Evolutionary conservation across 345 rosid genomes (phyloP).

Genomic region (Hirschfeldia incana): DNA sequence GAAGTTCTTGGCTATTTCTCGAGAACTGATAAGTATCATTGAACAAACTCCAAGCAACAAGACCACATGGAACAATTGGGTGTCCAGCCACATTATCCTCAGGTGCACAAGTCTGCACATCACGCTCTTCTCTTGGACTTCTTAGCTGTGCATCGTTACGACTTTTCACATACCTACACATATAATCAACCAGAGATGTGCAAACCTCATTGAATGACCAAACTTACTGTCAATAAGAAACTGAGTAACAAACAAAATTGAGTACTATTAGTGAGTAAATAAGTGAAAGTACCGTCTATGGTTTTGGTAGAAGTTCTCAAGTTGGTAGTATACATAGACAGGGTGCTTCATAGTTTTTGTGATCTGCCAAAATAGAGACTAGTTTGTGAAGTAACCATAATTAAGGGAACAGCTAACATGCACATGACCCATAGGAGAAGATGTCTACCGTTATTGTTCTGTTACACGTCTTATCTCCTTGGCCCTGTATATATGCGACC

Average conservation of each 20-base stretch:
- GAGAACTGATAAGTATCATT: conserved; percentile 76
- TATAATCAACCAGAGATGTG: conserved; percentile 20
- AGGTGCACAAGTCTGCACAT: conserved; percentile 61
- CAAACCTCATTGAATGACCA: too few relatives aligned
- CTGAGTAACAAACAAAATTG: not conserved
- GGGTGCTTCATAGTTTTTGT: conserved; percentile 73
- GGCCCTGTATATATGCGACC: conserved; percentile 63
- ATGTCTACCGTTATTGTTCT: conserved; percentile 57
- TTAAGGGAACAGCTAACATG: not conserved
- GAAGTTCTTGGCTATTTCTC: conserved; percentile 45
- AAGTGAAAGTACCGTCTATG: conserved; percentile 49
- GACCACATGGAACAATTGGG: conserved; percentile 85
- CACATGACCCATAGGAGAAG: not conserved
- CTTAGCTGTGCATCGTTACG: conserved; percentile 73
- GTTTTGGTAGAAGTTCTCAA: conserved; percentile 95
- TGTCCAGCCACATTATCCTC: conserved; percentile 48
- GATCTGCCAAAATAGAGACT: conserved; percentile 46
- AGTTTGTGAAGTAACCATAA: conserved; percentile 2
- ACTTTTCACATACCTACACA: conserved; percentile 86
- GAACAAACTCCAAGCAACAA: conserved; percentile 97
- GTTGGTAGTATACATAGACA: conserved; percentile 87
- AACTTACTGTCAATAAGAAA: too few relatives aligned
- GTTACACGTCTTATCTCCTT: conserved; percentile 51
- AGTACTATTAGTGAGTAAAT: not conserved
- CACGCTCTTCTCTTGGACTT: conserved; percentile 34